A percentile compares a stretch with the other conserved stretches of the same genome.
phyloP scores from a whole-genome alignment of 208 protist genomes.

The Trypanosoma cruzi region DNA sequence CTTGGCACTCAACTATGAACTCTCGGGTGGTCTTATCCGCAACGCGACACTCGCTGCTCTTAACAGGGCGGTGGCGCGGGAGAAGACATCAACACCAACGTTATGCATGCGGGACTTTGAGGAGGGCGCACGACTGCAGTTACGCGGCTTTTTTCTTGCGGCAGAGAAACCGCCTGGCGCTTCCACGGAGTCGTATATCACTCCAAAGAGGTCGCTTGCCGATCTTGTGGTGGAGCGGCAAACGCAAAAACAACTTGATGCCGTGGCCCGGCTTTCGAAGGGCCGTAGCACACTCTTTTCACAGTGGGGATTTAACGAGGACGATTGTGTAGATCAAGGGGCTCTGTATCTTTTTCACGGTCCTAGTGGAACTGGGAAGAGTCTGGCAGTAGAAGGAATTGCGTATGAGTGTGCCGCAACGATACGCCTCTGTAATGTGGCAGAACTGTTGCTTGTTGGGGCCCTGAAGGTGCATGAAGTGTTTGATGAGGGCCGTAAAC shows the following conservation, averaged over 20 bases:
- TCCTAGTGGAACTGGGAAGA: constrained; percentile 87
- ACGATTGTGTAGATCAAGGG: constrained; percentile 54
- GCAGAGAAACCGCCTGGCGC: constrained; percentile 45
- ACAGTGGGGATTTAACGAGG: constrained; percentile 89
- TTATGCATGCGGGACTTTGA: constrained; percentile 78
- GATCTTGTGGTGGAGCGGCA: constrained; percentile 70
- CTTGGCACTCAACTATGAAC: constrained; percentile 88
- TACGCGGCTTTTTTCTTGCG: constrained; percentile 89
- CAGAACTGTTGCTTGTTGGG: constrained; percentile 59
- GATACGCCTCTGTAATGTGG: constrained; percentile 87
- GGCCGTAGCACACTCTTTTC: constrained; percentile 85
- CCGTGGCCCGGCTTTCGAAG: constrained; percentile 70
- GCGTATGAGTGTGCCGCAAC: constrained; percentile 90
- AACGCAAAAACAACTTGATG: constrained; percentile 47
- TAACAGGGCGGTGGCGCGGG: constrained; percentile 75
- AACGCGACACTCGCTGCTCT: constrained; percentile 91
- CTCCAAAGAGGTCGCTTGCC: constrained; percentile 68
- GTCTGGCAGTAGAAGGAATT: constrained; percentile 87
- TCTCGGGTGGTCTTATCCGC: constrained; percentile 92
- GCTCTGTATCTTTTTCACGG: constrained; percentile 78
- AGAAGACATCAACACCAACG: constrained; percentile 60
- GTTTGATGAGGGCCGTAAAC: constrained; percentile 79
- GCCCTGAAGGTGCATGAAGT: constrained; percentile 59
- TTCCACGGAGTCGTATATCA: constrained; percentile 65
- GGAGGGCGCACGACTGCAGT: constrained; percentile 77